A percentile compares a stretch with the other conserved stretches of the same genome.
These are phyloP conservation scores for Truncatella angustata DNA, from an alignment of 2,329 filamentous ascomycete genomes.

Conservation along the genomic window DNA sequence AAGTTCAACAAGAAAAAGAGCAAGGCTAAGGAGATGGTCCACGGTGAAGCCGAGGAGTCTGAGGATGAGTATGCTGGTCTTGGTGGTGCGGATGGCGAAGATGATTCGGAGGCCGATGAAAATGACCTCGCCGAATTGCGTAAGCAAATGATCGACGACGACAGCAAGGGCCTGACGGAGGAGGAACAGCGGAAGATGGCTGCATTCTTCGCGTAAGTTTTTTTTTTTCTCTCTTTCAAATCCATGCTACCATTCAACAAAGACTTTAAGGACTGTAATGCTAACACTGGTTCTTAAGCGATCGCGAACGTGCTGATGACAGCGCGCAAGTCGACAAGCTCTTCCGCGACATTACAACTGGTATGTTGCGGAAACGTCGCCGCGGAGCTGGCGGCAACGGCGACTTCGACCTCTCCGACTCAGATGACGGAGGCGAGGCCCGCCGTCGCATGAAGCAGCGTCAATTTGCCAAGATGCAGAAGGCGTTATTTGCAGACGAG, in stretches of 20 bases:
- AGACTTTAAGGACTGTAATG: constrained; percentile 16
- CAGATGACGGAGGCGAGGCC: constrained; percentile 81
- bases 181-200: constrained; percentile 70
- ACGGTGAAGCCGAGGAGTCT: constrained; percentile 94
- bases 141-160: constrained; percentile 88
- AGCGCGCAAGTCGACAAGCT: constrained; percentile 88
- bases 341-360: constrained; percentile 89
- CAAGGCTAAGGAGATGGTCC: constrained; percentile 80
- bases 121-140: constrained; percentile 70
- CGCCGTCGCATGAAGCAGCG: constrained; percentile 77
- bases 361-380: constrained; percentile 76
- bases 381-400: constrained; percentile 58
- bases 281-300: constrained; percentile 44
- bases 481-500: constrained; percentile 83
- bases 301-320: constrained; percentile 75
- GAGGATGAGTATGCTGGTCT: constrained; percentile 97
- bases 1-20: constrained; percentile 83
- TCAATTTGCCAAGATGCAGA: constrained; percentile 89
- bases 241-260: not conserved
- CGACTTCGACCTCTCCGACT: constrained; percentile 84
- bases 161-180: constrained; percentile 72
- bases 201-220: constrained; percentile 81
- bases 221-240: not conserved
- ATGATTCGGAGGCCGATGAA: constrained; percentile 73
- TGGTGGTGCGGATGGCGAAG: constrained; percentile 86